These are phyloP conservation scores for Nepenthes gracilis DNA, from an alignment of 148 eudicot species.

Conservation along the genomic window DNA sequence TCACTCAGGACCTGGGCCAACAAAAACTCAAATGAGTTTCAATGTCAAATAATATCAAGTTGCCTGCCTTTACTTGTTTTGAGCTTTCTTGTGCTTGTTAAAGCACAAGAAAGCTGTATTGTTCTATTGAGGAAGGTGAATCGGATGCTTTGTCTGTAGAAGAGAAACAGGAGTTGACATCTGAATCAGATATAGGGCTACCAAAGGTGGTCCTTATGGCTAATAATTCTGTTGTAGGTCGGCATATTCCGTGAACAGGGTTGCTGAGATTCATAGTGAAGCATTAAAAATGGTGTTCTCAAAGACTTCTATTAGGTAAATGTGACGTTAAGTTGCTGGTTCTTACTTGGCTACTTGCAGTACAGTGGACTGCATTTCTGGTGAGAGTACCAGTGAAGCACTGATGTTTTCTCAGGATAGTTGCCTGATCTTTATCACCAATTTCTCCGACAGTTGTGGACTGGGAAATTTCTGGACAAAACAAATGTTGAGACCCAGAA, in stretches of 20 bases:
- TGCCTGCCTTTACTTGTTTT: conserved; percentile 38
- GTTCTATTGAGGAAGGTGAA: conserved; percentile 1
- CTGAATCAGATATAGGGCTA: conserved; percentile 40
- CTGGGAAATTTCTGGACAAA: conserved; percentile 92
- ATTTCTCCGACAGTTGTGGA: conserved; percentile 58
- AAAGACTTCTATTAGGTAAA: conserved; percentile 81
- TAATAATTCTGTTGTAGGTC: conserved; percentile 87
- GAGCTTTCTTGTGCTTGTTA: conserved; percentile 20
- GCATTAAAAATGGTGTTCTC: conserved; percentile 74
- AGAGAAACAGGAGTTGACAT: conserved; percentile 14
- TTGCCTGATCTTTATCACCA: neutral
- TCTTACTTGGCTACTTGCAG: too few relatives aligned
- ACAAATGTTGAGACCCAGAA: conserved; percentile 97
- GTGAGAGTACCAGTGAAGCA: neutral
- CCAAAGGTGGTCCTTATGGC: conserved; percentile 94
- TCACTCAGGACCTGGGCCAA: conserved; percentile 35
- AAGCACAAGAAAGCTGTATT: conserved; percentile 19
- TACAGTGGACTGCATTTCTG: too few relatives aligned
- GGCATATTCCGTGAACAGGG: conserved; percentile 89
- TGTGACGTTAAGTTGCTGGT: too few relatives aligned
- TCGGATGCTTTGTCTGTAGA: conserved; percentile 7
- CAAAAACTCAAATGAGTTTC: conserved; percentile 64
- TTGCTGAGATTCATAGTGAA: conserved; percentile 95
- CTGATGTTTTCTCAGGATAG: neutral
- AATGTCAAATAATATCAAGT: conserved; percentile 71